Evolutionary conservation across 768 basidiomycete genomes (phyloP), one percentile per base, ranked within the genome.

Genomic region (Leccinum arenicola): DNA sequence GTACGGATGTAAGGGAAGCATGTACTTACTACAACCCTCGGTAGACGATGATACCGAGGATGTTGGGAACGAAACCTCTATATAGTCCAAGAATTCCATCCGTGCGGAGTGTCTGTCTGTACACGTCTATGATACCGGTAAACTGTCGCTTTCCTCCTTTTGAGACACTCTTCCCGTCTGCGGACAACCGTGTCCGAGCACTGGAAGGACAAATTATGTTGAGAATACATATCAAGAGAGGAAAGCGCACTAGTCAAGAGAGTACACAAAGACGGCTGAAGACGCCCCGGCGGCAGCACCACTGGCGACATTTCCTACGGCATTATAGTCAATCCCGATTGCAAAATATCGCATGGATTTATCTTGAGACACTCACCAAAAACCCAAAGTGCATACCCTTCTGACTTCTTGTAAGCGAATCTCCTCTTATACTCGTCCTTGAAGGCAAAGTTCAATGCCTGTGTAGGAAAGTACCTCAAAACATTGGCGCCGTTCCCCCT

Each of bases 361-460:
- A 14, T 48, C 47, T n/a, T 25, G 6, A 3, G 15, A 50, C 12
- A 59, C 69, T 27, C 50, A 70, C 75, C 75, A 35, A 67, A 43
- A 38, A 79, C 71, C 75, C 77, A 79, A 21, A 71, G 61, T 3
- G 62, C 64, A 59, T 73, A 79, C 10, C 74, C 72, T 17, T 77
- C 76, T 12, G 70, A 64, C 50, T 72, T 75, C 61, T 74, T 74
- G 55, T 69, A 74, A 0, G 69, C 72, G n/a, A 80, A 68, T 56
- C 68, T 67, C 48, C 68, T 61, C 65, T 80, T 79, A 64, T 73
- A 78, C 19, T 63, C 67, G 61, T 79, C 79, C 68, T 78, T 77
- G 76, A 78, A 78, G n/a, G 78, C 78, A 57, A 79, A 79, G 67
- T 79, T 80, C 52, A 79, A 65, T 0, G 78, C 78, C 61, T 79